Conservation (phyloP, 495 filamentous ascomycete species). For the Tetracladium marchalianum region DNA sequence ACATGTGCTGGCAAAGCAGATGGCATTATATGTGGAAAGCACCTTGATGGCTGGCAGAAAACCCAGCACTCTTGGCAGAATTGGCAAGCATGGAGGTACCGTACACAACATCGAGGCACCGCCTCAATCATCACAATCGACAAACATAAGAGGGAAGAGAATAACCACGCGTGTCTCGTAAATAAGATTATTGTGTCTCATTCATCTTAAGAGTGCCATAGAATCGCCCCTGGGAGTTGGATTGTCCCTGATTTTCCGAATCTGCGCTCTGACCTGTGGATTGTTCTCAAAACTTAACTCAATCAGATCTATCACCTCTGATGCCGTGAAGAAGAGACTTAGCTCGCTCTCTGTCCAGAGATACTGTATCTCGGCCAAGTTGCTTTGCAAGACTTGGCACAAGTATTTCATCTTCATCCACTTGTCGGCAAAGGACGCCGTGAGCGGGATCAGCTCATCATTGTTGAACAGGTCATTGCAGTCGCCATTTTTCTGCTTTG, state of each 20-base stretch:
- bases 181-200: too few species aligned
- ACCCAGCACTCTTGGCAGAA: too few species aligned
- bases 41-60: too few species aligned
- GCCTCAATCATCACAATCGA: too few species aligned
- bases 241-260: conserved; percentile 62
- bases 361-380: conserved; percentile 77
- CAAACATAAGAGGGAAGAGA: too few species aligned
- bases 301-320: conserved; percentile 84
- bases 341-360: conserved; percentile 82
- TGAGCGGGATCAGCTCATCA: conserved; percentile 45
- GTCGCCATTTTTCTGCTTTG: conserved; percentile 26
- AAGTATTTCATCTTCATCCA: conserved; percentile 92
- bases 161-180: too few species aligned
- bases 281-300: conserved; percentile 86
- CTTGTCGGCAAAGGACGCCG: conserved; percentile 65
- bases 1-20: too few species aligned
- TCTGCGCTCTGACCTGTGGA: conserved; percentile 60
- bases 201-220: too few species aligned
- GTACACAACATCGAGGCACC: too few species aligned
- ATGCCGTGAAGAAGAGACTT: conserved; percentile 68
- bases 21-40: conserved; percentile 2
- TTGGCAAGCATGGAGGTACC: too few species aligned
- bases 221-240: conserved; percentile 20
- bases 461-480: conserved; percentile 10
- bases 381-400: conserved; percentile 80